Evolutionary conservation across 495 filamentous ascomycete species (phyloP).

Genomic region (Aspergillus coremiiformis): DNA sequence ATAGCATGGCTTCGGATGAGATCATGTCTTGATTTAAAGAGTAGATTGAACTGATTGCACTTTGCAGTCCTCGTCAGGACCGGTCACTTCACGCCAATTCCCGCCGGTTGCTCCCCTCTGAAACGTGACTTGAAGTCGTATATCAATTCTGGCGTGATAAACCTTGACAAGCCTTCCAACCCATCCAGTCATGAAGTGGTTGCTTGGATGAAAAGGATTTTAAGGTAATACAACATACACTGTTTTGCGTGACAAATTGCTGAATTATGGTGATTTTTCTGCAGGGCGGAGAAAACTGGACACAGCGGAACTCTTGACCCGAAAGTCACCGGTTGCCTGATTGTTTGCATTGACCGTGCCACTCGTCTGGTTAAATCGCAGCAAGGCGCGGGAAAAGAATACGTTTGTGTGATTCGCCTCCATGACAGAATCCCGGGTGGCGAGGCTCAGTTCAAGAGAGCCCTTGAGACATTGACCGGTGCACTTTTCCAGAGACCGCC

Average conservation of each 20-base stretch:
- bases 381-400: slow-evolving; percentile 92
- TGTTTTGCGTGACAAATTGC: not conserved
- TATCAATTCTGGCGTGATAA: slow-evolving; percentile 93
- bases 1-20: not conserved
- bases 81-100: slow-evolving; percentile 90
- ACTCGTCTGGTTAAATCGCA: slow-evolving; percentile 97
- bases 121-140: slow-evolving; percentile 93
- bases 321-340: slow-evolving; percentile 88
- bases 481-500: slow-evolving; percentile 96
- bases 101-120: slow-evolving; percentile 74
- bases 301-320: slow-evolving; percentile 97
- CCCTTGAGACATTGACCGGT: slow-evolving; percentile 89
- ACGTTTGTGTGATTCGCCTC: slow-evolving; percentile 78
- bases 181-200: slow-evolving; percentile 97
- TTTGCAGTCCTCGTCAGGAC: slow-evolving; percentile 71
- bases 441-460: slow-evolving; percentile 79
- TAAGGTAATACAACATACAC: slow-evolving; percentile 51
- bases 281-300: slow-evolving; percentile 92
- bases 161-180: slow-evolving; percentile 97
- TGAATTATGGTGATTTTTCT: slow-evolving; percentile 13
- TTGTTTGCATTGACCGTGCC: slow-evolving; percentile 91
- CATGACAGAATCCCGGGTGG: slow-evolving; percentile 90
- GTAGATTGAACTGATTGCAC: slow-evolving; percentile 16
- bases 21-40: not conserved
- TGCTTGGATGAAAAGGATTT: slow-evolving; percentile 95